A percentile compares a stretch with the other conserved stretches of the same genome.
Evolutionary conservation across 345 rosid species (phyloP).

Genomic region (Chamaenerion angustifolium): DNA sequence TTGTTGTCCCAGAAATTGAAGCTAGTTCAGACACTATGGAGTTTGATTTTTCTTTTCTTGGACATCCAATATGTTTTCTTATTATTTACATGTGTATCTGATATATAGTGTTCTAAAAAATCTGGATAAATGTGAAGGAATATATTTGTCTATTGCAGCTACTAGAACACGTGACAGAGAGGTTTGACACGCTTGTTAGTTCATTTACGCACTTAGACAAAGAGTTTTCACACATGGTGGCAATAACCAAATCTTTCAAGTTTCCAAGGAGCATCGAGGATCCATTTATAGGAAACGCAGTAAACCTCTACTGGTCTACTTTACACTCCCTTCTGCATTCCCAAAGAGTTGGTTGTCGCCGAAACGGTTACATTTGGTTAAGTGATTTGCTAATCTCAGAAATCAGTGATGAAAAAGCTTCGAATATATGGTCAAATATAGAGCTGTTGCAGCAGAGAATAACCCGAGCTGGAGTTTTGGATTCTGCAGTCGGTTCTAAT

Average conservation of each 20-base stretch:
- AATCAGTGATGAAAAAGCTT: slow-evolving; percentile 57
- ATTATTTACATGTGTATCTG: no score
- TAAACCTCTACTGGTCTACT: slow-evolving; percentile 70
- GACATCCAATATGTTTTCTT: no score
- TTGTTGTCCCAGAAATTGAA: no score
- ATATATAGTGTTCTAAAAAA: no score
- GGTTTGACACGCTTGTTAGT: slow-evolving; percentile 60
- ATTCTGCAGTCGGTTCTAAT: slow-evolving; percentile 51
- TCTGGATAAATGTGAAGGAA: no score
- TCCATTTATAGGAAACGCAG: slow-evolving; percentile 27
- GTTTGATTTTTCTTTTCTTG: no score
- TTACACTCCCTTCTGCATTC: slow-evolving; percentile 97
- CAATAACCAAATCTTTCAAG: slow-evolving; percentile 62
- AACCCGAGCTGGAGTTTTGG: slow-evolving; percentile 52
- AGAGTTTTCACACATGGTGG: slow-evolving; percentile 72
- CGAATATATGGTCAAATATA: slow-evolving; percentile 59
- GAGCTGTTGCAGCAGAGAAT: slow-evolving; percentile 53
- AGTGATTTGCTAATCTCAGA: slow-evolving; percentile 88
- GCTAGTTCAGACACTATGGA: no score
- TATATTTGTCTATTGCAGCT: slow-evolving; percentile 34
- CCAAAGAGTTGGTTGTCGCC: slow-evolving; percentile 61
- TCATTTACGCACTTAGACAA: slow-evolving; percentile 82
- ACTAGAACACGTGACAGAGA: slow-evolving; percentile 68
- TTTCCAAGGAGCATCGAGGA: slow-evolving; percentile 38
- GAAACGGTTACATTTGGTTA: slow-evolving; percentile 87